Evolutionary conservation across 2,329 filamentous ascomycete species (phyloP).

Genomic region (Fusarium secorum): DNA sequence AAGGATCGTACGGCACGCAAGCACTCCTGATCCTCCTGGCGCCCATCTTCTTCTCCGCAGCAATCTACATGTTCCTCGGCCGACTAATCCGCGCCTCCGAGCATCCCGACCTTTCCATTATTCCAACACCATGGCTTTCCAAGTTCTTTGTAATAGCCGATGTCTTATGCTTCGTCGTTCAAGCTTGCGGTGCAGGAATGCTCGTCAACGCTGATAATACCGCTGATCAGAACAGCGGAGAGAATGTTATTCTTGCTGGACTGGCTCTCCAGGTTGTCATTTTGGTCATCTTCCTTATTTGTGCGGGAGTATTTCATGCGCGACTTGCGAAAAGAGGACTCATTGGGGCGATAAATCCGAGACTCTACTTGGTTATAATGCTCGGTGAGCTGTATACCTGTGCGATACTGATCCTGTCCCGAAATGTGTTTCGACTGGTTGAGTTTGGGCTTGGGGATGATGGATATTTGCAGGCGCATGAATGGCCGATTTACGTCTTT

Average conservation of each 20-base stretch:
- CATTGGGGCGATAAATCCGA: not conserved
- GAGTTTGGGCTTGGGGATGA: not conserved
- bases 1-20: not conserved
- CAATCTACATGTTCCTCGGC: not conserved
- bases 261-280: not conserved
- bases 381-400: not conserved
- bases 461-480: not conserved
- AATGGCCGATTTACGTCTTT: not conserved
- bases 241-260: not conserved
- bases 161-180: not conserved
- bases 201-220: not conserved
- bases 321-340: not conserved
- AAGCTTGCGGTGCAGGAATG: not conserved
- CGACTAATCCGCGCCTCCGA: not conserved
- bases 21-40: not conserved
- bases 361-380: not conserved
- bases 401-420: not conserved
- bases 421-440: not conserved
- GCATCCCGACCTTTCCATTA: not conserved
- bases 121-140: not conserved
- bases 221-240: not conserved
- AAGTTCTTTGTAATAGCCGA: not conserved
- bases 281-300: not conserved
- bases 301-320: not conserved
- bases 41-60: not conserved